These are phyloP conservation scores for Pichia sp. DNA, from an alignment of 1,139 yeast species.

Conservation along the genomic window DNA sequence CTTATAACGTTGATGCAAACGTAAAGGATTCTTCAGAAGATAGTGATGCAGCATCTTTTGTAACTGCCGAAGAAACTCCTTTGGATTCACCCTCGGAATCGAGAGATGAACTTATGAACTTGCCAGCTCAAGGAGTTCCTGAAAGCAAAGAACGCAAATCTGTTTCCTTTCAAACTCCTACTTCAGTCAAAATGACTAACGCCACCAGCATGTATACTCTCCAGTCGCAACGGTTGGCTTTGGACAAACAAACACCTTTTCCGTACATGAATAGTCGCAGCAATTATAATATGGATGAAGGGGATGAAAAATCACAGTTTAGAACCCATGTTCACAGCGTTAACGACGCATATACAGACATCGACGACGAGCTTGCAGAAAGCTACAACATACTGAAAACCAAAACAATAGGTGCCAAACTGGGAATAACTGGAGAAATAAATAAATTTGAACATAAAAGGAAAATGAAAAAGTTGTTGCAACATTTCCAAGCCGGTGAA, in stretches of 20 bases:
- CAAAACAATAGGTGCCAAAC: conserved; percentile 16
- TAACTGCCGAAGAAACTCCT: conserved; percentile 7
- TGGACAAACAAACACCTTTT: conserved; percentile 5
- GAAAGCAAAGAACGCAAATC: background rate
- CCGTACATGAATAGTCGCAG: conserved; percentile 1
- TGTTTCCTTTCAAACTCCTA: background rate
- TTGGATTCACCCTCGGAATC: background rate
- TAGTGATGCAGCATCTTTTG: conserved; percentile 5
- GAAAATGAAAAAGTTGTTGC: conserved; percentile 22
- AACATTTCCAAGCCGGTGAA: conserved; percentile 47
- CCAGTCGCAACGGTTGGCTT: background rate
- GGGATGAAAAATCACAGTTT: background rate
- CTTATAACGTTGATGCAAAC: background rate
- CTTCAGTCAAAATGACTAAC: background rate
- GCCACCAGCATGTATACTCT: conserved; percentile 5
- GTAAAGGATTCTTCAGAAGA: background rate
- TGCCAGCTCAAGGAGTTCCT: background rate
- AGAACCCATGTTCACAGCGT: background rate
- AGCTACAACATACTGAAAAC: conserved; percentile 13
- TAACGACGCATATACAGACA: conserved; percentile 1
- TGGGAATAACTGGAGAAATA: conserved; percentile 16
- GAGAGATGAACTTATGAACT: background rate
- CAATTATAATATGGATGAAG: background rate
- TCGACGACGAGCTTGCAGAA: conserved; percentile 12
- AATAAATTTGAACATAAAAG: conserved; percentile 9